phyloP scores from a whole-genome alignment of 1,139 yeast genomes.

The Candida pseudocylindracea region DNA sequence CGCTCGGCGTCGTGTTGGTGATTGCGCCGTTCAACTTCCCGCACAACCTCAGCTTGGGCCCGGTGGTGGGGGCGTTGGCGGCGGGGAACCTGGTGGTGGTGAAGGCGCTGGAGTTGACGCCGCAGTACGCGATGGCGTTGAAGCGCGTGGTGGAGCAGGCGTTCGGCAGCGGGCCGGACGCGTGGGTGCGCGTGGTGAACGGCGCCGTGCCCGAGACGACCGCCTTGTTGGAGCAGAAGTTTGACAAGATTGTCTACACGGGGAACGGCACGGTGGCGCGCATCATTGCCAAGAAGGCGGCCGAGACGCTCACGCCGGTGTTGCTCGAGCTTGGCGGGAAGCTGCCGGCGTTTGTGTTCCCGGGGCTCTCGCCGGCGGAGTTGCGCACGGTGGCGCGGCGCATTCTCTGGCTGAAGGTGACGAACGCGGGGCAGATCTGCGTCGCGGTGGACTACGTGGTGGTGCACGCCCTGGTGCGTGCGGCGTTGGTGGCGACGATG shows the following conservation, averaged over 20 bases:
- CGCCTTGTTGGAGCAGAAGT: constrained; percentile 38
- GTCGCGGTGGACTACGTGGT: constrained; percentile 71
- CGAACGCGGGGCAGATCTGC: constrained; percentile 83
- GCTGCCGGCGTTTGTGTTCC: constrained; percentile 57
- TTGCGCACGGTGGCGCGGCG: constrained; percentile 37
- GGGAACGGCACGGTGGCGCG: constrained; percentile 65
- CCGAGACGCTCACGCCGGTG: constrained; percentile 62
- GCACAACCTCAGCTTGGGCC: constrained; percentile 33
- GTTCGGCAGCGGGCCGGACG: constrained; percentile 31
- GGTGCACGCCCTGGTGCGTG: constrained; percentile 32
- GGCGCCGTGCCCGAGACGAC: constrained; percentile 62
- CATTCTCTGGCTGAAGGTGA: constrained; percentile 56
- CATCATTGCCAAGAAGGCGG: constrained; percentile 63
- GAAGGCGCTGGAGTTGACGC: constrained; percentile 63
- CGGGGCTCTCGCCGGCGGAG: constrained; percentile 19
- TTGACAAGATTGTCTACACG: constrained; percentile 73
- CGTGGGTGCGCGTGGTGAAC: constrained; percentile 40
- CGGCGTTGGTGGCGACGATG: constrained; percentile 23
- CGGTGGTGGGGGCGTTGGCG: constrained; percentile 66
- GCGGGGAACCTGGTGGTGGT: constrained; percentile 70
- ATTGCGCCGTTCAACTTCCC: constrained; percentile 87
- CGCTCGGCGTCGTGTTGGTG: constrained; percentile 57
- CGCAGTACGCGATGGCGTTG: constrained; percentile 33
- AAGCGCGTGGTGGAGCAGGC: constrained; percentile 30
- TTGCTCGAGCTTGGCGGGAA: constrained; percentile 87